Conservation (phyloP, 139 green algal genomes). For the Chlorella ohadii region DNA sequence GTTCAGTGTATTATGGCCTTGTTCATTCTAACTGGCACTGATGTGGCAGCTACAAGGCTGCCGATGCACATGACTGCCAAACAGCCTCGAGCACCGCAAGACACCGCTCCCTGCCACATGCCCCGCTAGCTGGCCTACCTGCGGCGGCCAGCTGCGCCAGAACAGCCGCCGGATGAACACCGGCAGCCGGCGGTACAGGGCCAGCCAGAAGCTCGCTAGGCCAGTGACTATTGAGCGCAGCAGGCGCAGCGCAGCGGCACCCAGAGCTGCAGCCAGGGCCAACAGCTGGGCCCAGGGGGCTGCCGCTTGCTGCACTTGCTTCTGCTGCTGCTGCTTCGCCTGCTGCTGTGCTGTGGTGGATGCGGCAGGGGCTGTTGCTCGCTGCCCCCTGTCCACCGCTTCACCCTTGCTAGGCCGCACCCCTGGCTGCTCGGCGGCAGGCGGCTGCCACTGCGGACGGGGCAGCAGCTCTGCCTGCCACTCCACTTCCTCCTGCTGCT, state of each 20-base stretch:
- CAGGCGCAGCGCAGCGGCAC: neutral
- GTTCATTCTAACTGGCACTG: too few species aligned
- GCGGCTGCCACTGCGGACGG: neutral
- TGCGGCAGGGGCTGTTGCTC: neutral
- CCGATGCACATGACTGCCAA: too few species aligned
- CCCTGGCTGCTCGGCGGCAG: neutral
- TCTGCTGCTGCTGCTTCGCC: neutral
- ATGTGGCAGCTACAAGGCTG: too few species aligned
- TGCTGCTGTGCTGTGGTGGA: neutral
- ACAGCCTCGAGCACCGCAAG: too few species aligned
- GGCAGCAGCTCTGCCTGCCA: neutral
- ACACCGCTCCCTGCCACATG: too few species aligned
- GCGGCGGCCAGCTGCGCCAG: conserved; percentile 10
- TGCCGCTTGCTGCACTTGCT: neutral
- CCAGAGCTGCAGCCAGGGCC: neutral
- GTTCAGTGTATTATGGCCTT: too few species aligned
- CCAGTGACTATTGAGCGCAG: neutral
- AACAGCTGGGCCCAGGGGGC: neutral
- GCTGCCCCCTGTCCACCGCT: neutral
- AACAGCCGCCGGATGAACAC: conserved; percentile 10
- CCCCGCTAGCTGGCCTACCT: too few species aligned
- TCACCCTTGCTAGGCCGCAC: too few species aligned
- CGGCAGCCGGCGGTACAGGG: neutral
- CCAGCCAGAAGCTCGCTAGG: neutral
- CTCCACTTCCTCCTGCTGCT: neutral